Evolutionary conservation across 331 rosid genomes (phyloP).

Genomic region (Malus hybrid): DNA sequence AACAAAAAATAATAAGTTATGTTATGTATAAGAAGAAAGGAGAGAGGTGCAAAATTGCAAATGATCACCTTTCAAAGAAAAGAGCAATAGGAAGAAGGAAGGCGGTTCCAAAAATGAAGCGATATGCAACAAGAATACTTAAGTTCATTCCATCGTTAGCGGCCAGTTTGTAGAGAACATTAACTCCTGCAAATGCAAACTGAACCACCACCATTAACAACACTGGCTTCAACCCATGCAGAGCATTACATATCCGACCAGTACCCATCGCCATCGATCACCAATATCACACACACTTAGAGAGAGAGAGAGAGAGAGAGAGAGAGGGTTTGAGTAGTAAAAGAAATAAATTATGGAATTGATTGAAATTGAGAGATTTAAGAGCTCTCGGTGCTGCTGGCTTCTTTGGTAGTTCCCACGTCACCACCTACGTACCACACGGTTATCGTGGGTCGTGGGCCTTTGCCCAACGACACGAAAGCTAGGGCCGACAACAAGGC

Average conservation of each 20-base stretch:
- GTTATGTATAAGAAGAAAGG: too few relatives aligned
- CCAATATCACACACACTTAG: neutral
- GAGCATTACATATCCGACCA: neutral
- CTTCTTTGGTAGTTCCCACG: too few relatives aligned
- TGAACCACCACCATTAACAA: slow-evolving; percentile 53
- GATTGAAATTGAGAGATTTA: too few relatives aligned
- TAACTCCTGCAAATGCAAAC: slow-evolving; percentile 39
- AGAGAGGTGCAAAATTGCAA: too few relatives aligned
- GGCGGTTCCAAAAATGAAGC: slow-evolving; percentile 46
- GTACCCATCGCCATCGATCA: neutral
- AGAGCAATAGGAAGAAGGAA: slow-evolving; percentile 57
- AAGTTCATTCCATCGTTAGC: slow-evolving; percentile 60
- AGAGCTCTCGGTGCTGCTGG: too few relatives aligned
- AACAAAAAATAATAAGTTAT: too few relatives aligned
- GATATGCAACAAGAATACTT: slow-evolving; percentile 51
- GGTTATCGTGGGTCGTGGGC: too few relatives aligned
- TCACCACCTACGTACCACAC: too few relatives aligned
- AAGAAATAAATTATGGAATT: too few relatives aligned
- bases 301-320: neutral
- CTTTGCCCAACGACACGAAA: too few relatives aligned
- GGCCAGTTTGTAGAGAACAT: slow-evolving; percentile 56
- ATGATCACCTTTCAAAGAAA: slow-evolving; percentile 48
- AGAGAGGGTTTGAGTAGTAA: too few relatives aligned
- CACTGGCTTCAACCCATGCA: slow-evolving; percentile 33
- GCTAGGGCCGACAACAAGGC: too few relatives aligned